Percentiles rank a stretch among this genome's conserved stretches.
Conservation (phyloP, 179 eudicot genomes). For the Pouteria campechiana region DNA sequence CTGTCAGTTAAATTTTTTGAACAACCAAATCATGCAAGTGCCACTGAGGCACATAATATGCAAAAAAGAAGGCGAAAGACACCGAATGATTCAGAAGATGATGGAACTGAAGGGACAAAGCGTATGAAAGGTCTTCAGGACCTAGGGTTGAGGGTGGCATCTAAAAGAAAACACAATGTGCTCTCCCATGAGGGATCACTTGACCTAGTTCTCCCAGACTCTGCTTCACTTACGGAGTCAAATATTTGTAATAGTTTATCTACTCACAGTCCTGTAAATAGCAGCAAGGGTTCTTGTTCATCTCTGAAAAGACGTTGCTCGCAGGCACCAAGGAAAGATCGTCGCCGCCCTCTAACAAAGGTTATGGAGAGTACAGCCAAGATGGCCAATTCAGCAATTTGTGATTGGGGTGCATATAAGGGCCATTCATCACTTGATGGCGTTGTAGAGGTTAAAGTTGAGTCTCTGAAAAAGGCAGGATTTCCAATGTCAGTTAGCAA, state of each 20-base stretch:
- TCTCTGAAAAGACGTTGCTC: constrained; percentile 59
- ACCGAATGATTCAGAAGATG: constrained; percentile 89
- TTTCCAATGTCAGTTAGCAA: constrained; percentile 13
- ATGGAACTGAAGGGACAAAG: constrained; percentile 69
- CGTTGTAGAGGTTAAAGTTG: constrained; percentile 14
- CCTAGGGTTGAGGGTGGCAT: constrained; percentile 36
- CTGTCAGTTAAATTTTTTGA: constrained; percentile 58
- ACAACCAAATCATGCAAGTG: constrained; percentile 27
- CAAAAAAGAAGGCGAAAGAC: constrained; percentile 31
- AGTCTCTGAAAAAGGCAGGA: constrained; percentile 16
- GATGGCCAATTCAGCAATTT: constrained; percentile 60
- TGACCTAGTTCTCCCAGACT: constrained; percentile 11
- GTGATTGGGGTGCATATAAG: constrained; percentile 41
- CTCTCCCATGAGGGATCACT: constrained; percentile 11
- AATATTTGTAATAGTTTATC: constrained; percentile 7
- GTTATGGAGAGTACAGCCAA: constrained; percentile 46
- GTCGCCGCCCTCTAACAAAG: constrained; percentile 57
- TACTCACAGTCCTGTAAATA: constrained; percentile 12
- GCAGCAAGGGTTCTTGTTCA: constrained; percentile 17
- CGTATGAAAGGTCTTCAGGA: constrained; percentile 89
- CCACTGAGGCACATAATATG: constrained; percentile 17
- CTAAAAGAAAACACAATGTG: constrained; percentile 12
- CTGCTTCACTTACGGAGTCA: constrained; percentile 1
- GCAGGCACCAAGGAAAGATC: constrained; percentile 45
- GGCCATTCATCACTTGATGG: constrained; percentile 20